Base-by-base conservation (phyloP, 192 early-diverging fungal genomes). In the Rhizophagus prolifer region DNA sequence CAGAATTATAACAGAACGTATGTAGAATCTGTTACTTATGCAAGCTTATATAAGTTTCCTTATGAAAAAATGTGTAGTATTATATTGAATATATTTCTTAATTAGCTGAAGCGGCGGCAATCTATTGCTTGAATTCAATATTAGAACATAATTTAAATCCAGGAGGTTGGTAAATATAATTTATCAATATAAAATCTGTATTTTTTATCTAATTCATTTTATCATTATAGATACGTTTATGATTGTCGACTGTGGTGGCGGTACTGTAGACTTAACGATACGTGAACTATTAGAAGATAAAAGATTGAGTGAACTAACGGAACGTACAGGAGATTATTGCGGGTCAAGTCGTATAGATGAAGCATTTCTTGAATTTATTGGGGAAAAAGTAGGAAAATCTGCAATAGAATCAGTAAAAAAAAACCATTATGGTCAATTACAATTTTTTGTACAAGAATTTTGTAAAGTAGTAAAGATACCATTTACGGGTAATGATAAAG, bases 211-310 rank as follows among this genome's bases (percentile, higher is more conserved):
- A 44, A 44, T 44, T 44, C 12, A 2, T 54, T 54, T 54, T 0
- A 54, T 54, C 16, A 19, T 19, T 14, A 19, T 54, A 54, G 62
- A 83, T 23, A 80, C 81, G 2, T 89, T 89, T 65, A 85, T 87
- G 83, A 83, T 89, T 70, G 84, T 85, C 72, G 88, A 89, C 79
- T 85, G 85, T 47, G 88, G 88, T 72, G 88, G 88, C 54, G 88
- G 88, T 63, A 89, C 88, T 7, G 88, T 89, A 0, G 88, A 89
- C 82, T 79, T 87, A 70, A 89, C 77, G 85, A 81, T 70, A 59
- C 58, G 31, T 61, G 75, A 54, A 80, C 78, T 65, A 70, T 63
- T 12, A 31, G 70, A 79, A 21, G 81, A 80, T 62, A 76, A 81
- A 14, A 70, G 70, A 16, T 77, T 88, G 5, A 81, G 80, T 1